Percentiles rank a stretch among this genome's conserved stretches.
Evolutionary conservation across 805 yeast species (phyloP).

Genomic region (Teunomyces tritomae): DNA sequence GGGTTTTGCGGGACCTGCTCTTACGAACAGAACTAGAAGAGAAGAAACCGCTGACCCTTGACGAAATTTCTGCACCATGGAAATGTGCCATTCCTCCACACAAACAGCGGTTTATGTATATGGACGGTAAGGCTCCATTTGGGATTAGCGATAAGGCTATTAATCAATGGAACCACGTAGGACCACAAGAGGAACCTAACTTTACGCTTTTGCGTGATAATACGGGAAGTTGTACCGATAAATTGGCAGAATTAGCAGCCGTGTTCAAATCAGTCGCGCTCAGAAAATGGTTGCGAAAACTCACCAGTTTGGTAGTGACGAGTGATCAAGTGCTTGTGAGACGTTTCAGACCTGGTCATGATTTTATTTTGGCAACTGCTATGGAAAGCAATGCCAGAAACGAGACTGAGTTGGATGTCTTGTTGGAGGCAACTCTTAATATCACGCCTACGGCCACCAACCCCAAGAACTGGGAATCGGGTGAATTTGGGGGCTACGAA

Average conservation of each 20-base stretch:
- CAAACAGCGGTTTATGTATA: constrained; percentile 80
- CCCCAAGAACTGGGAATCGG: constrained; percentile 75
- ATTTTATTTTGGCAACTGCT: constrained; percentile 82
- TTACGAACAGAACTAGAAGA: constrained; percentile 60
- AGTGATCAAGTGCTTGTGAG: constrained; percentile 72
- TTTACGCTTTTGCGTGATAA: constrained; percentile 28
- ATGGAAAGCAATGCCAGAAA: constrained; percentile 25
- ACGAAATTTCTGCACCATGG: constrained; percentile 74
- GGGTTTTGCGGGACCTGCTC: constrained; percentile 43
- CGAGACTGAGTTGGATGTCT: constrained; percentile 38
- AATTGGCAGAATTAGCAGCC: constrained; percentile 50
- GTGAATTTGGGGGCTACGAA: constrained; percentile 95
- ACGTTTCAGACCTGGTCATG: constrained; percentile 92
- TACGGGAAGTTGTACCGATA: neutral
- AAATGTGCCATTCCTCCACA: constrained; percentile 91
- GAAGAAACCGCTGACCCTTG: constrained; percentile 53
- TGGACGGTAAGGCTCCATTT: constrained; percentile 58
- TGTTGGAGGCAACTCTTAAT: constrained; percentile 76
- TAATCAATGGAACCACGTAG: constrained; percentile 27
- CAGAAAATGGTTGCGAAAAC: constrained; percentile 60
- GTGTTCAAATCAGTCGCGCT: constrained; percentile 63
- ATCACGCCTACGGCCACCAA: constrained; percentile 63
- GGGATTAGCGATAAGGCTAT: constrained; percentile 35
- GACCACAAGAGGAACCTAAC: constrained; percentile 55
- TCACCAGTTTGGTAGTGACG: constrained; percentile 62